These are phyloP conservation scores for Nigrospora oryzae DNA, from an alignment of 2,329 filamentous ascomycete species.

Conservation along the genomic window DNA sequence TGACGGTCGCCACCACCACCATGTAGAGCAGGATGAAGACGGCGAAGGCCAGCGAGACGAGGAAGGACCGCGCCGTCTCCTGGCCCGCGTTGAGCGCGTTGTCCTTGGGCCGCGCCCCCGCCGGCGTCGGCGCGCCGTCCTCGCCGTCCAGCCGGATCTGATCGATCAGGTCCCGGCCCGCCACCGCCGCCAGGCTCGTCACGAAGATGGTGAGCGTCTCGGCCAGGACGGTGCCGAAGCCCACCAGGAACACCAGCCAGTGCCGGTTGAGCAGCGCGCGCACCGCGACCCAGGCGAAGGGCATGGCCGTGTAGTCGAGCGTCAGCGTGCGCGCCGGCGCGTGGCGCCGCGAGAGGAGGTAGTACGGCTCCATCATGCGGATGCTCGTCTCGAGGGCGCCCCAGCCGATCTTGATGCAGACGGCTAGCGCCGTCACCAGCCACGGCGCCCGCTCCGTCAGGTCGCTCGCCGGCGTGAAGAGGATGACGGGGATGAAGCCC, in stretches of 20 bases:
- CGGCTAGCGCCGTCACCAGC: conserved; percentile 56
- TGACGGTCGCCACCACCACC: conserved; percentile 45
- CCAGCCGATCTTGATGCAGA: conserved; percentile 61
- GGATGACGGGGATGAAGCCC: conserved; percentile 48
- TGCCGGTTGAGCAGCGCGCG: conserved; percentile 56
- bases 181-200: conserved; percentile 55
- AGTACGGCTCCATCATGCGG: conserved; percentile 68
- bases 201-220: conserved; percentile 66
- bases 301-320: conserved; percentile 65
- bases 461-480: conserved; percentile 47
- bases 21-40: conserved; percentile 60
- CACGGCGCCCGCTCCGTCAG: conserved; percentile 56
- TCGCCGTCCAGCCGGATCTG: conserved; percentile 10
- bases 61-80: conserved; percentile 57
- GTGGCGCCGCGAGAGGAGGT: conserved; percentile 57
- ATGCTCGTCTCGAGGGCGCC: conserved; percentile 59
- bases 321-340: conserved; percentile 58
- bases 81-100: conserved; percentile 39
- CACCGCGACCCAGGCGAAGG: conserved; percentile 57
- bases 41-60: conserved; percentile 53
- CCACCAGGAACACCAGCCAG: conserved; percentile 58
- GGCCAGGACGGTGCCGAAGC: conserved; percentile 61
- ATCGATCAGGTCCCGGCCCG: conserved; percentile 51
- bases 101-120: conserved; percentile 4
- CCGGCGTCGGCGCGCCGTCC: conserved; percentile 6